Evolutionary conservation across 495 filamentous ascomycete genomes (phyloP).

Genomic region (Neurospora sp.): DNA sequence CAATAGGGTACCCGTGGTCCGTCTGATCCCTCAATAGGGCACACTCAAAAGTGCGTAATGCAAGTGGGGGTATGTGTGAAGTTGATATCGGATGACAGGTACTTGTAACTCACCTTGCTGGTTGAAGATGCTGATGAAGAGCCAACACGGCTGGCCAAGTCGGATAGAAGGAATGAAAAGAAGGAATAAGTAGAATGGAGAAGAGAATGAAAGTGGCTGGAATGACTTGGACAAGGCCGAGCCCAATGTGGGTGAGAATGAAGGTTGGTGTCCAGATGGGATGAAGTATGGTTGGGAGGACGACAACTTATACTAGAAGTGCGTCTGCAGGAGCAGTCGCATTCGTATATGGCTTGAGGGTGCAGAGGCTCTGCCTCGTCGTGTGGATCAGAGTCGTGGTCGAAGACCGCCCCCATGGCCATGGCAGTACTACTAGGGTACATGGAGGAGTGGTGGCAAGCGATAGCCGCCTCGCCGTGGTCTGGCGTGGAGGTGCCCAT

Average conservation of each 20-base stretch:
- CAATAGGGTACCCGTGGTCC: not conserved
- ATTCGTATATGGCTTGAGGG: not conserved
- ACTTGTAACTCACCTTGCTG: not conserved
- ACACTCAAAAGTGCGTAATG: not conserved
- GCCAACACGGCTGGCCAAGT: not conserved
- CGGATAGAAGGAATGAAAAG: not conserved
- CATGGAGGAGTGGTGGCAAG: conserved; percentile 14
- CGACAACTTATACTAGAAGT: not conserved
- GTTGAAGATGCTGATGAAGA: not conserved
- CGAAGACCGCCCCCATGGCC: conserved; percentile 4
- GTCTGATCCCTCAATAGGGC: not conserved
- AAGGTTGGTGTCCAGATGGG: conserved; percentile 1
- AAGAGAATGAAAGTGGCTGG: not conserved
- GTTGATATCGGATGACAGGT: not conserved
- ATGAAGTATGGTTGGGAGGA: not conserved
- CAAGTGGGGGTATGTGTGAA: not conserved
- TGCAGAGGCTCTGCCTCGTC: conserved; percentile 9
- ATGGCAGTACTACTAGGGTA: conserved; percentile 7
- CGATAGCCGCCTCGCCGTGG: conserved; percentile 15
- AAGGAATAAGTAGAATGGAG: not conserved
- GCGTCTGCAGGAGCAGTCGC: not conserved
- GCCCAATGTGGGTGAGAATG: not conserved
- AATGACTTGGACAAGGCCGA: not conserved
- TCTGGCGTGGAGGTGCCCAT: not conserved
- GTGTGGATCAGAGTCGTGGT: not conserved